A percentile compares a stretch with the other conserved stretches of the same genome.
phyloP scores from a whole-genome alignment of 257 asterid species.

The Nicotiana tomentosiformis region DNA sequence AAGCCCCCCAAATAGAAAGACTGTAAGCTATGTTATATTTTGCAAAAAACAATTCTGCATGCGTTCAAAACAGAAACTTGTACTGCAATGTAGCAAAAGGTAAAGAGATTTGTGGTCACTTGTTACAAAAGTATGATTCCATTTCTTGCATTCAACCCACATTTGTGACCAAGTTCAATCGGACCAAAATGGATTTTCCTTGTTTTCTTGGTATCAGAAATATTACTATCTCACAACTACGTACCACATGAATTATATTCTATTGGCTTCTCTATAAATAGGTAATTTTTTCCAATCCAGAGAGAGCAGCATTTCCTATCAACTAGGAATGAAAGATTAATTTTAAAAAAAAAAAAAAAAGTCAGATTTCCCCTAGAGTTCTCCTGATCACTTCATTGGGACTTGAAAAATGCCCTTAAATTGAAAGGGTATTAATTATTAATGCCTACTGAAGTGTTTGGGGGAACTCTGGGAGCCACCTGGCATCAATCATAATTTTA shows the following conservation, averaged over 20 bases:
- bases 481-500: not conserved
- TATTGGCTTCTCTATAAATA: conserved; percentile 5
- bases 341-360: not conserved
- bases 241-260: not conserved
- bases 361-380: conserved; percentile 36
- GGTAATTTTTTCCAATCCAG: not conserved
- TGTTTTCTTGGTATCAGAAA: too few species aligned
- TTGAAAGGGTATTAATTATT: too few species aligned
- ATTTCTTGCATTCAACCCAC: too few species aligned
- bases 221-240: too few species aligned
- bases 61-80: not conserved
- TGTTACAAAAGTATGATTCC: too few species aligned
- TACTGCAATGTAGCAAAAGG: not conserved
- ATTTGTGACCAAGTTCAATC: not conserved
- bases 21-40: too few species aligned
- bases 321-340: not conserved
- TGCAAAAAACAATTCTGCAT: too few species aligned
- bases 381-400: too few species aligned
- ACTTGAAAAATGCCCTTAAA: too few species aligned
- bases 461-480: conserved; percentile 55
- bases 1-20: too few species aligned
- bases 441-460: conserved; percentile 55
- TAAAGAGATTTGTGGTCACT: too few species aligned
- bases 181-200: too few species aligned
- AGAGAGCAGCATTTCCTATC: not conserved